phyloP scores from a whole-genome alignment of 2,329 filamentous ascomycete species.

The Myriosclerotinia curreyana region DNA sequence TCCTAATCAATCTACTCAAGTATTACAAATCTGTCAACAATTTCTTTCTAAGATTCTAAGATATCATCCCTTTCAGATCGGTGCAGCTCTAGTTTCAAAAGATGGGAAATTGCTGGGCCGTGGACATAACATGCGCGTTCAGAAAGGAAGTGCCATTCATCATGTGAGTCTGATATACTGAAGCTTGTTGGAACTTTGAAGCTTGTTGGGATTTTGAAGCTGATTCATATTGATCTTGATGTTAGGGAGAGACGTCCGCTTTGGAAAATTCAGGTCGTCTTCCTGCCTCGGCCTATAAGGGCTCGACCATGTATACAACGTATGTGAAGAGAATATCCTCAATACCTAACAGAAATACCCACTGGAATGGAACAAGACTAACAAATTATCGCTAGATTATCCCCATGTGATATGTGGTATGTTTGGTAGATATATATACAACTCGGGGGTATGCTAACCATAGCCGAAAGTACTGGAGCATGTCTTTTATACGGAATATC shows the following conservation, averaged over 20 bases:
- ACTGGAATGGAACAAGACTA: background rate
- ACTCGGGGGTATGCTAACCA: constrained; percentile 11
- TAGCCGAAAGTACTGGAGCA: constrained; percentile 57
- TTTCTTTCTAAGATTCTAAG: constrained; percentile 3
- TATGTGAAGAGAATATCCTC: constrained; percentile 9
- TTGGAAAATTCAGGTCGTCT: constrained; percentile 71
- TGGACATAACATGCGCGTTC: constrained; percentile 74
- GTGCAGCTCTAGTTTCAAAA: constrained; percentile 59
- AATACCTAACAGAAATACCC: background rate
- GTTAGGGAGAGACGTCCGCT: constrained; percentile 71
- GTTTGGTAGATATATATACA: constrained; percentile 13
- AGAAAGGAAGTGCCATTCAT: constrained; percentile 67
- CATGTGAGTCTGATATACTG: constrained; percentile 53
- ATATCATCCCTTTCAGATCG: constrained; percentile 45
- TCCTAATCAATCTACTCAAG: background rate
- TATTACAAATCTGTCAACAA: too few relatives aligned
- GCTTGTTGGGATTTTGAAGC: background rate
- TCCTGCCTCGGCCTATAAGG: constrained; percentile 64
- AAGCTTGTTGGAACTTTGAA: background rate
- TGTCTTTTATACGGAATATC: constrained; percentile 73
- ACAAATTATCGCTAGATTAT: constrained; percentile 45
- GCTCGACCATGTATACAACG: constrained; percentile 80
- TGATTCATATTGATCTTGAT: background rate
- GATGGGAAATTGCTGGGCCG: constrained; percentile 68
- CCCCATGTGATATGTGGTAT: constrained; percentile 71